A percentile compares a stretch with the other conserved stretches of the same genome.
Evolutionary conservation across 441 rosid genomes (phyloP).

Genomic region (Daphne laureola): DNA sequence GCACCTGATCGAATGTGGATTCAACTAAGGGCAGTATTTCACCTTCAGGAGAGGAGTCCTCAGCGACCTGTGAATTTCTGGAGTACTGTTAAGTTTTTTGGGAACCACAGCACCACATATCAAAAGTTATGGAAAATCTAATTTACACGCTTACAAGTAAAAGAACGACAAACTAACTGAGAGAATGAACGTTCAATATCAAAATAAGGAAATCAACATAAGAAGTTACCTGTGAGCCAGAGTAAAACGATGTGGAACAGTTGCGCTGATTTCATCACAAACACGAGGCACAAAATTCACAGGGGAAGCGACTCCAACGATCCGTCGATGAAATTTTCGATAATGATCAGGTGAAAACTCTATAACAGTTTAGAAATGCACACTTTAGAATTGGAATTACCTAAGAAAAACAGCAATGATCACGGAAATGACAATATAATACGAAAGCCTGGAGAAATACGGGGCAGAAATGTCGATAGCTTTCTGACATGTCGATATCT

Average conservation of each 20-base stretch:
- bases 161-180: background rate
- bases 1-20: slow-evolving; percentile 36
- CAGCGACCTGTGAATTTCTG: slow-evolving; percentile 36
- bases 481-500: slow-evolving; percentile 27
- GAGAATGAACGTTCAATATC: background rate
- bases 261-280: slow-evolving; percentile 10
- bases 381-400: slow-evolving; percentile 2
- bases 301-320: slow-evolving; percentile 15
- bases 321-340: slow-evolving; percentile 13
- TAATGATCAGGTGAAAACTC: slow-evolving; percentile 25
- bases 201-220: background rate
- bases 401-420: background rate
- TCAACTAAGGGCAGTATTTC: slow-evolving; percentile 40
- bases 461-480: slow-evolving; percentile 31
- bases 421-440: background rate
- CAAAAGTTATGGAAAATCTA: background rate
- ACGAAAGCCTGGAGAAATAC: slow-evolving; percentile 33
- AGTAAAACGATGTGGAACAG: slow-evolving; percentile 17
- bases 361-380: slow-evolving; percentile 5
- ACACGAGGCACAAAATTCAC: slow-evolving; percentile 16
- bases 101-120: slow-evolving; percentile 6
- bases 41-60: slow-evolving; percentile 24
- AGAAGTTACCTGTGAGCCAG: slow-evolving; percentile 32
- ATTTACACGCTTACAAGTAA: background rate
- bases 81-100: slow-evolving; percentile 43